Evolutionary conservation across 163 green algal genomes (phyloP), one percentile per base, ranked within the genome.

Genomic region (Chlorella variabilis): DNA sequence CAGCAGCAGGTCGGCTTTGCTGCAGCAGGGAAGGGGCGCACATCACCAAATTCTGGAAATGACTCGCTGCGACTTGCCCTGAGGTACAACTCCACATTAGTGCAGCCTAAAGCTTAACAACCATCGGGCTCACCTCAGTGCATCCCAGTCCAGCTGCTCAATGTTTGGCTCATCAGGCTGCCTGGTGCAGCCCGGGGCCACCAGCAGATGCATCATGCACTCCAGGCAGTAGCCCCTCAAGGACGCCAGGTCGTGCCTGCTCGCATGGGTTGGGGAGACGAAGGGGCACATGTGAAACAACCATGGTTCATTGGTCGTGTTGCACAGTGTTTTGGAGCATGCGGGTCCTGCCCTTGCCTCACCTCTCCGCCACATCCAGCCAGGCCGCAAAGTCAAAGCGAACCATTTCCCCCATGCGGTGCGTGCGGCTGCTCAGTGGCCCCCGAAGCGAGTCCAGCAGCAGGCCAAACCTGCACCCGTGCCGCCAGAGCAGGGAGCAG

Each of bases 131-230:
- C 73, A 49, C 56, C 73, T 71, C 17, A 70, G 38, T 34, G 31
- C n/a, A 13, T 54, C 11, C 75, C 58, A 71, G 41, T 38, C 39
- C 29, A 71, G 31, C 39, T 71, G 33, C 18, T 49, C 9, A 2
- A 36, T 29, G 34, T 9, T n/a, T 33, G 75, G 75, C 75, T 81
- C 75, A 23, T 81, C 58, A 5, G 41, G 23, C 25, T 13, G n/a
- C 9, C 41, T 18, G 9, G 58, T 73, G 75, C 58, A 73, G 58
- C 75, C 75, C 0, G 75, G 75, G 4, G 75, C 59, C 0, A 56
- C 75, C 58, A 81, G 75, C 75, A 81, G 41, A 59, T 81, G 75
- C 58, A 81, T 42, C 29, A 81, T 39, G 75, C 75, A 81, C 41
- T 81, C 75, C 29, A 81, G 58, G 59, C 75, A 81, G 73, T 80